phyloP scores from a whole-genome alignment of 768 basidiomycete species.

The Tulasnella calospora region DNA sequence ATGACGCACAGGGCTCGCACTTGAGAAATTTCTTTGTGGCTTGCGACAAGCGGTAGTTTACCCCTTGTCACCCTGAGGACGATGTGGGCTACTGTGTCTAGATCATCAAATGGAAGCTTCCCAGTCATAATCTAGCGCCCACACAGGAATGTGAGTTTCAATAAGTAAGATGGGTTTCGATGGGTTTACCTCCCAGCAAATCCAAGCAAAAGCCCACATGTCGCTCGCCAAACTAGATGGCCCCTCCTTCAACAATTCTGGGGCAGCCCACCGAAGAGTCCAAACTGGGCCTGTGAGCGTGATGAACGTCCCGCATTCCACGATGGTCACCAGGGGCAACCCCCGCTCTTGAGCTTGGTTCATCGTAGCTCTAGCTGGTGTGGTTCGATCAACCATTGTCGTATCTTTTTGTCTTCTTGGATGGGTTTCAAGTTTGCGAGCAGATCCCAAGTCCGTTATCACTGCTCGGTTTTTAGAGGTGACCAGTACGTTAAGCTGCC shows the following conservation, averaged over 20 bases:
- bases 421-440: not conserved
- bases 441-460: not conserved
- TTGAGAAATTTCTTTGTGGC: not conserved
- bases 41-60: not conserved
- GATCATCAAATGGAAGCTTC: not conserved
- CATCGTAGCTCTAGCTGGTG: not conserved
- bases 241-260: not conserved
- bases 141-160: not conserved
- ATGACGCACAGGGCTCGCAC: not conserved
- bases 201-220: slow-evolving; percentile 8
- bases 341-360: not conserved
- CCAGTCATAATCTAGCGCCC: not conserved
- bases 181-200: not conserved
- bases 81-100: not conserved
- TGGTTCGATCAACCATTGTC: not conserved
- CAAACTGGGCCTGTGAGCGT: not conserved
- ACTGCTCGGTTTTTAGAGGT: not conserved
- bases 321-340: not conserved
- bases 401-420: not conserved
- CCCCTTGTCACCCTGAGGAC: not conserved
- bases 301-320: not conserved
- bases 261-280: not conserved
- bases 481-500: not conserved
- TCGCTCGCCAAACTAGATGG: not conserved
- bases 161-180: not conserved